A percentile compares a stretch with the other conserved stretches of the same genome.
Evolutionary conservation across 768 basidiomycete species (phyloP).

Genomic region (Kwoniella sp.): DNA sequence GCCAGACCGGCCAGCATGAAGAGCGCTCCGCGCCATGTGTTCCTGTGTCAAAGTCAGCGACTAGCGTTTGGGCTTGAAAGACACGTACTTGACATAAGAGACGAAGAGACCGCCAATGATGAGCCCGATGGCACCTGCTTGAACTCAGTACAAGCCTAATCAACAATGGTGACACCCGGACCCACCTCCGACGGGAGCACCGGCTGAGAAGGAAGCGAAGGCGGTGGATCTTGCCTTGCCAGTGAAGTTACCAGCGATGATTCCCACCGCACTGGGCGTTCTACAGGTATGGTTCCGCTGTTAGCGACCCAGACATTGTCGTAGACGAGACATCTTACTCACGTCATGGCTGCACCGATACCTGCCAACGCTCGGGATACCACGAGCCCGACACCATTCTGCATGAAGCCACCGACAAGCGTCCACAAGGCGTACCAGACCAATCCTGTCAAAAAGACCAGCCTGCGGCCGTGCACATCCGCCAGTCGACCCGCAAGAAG

Average conservation of each 20-base stretch:
- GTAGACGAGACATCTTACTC: background rate
- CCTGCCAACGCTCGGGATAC: slow-evolving; percentile 76
- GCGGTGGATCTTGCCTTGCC: slow-evolving; percentile 67
- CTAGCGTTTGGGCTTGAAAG: background rate
- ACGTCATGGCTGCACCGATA: slow-evolving; percentile 67
- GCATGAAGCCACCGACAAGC: slow-evolving; percentile 51
- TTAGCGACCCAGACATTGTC: background rate
- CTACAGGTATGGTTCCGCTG: slow-evolving; percentile 6
- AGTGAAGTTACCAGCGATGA: slow-evolving; percentile 74
- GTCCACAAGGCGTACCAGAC: slow-evolving; percentile 59
- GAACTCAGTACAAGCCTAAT: no score
- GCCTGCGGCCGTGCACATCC: slow-evolving; percentile 61
- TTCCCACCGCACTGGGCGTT: slow-evolving; percentile 58
- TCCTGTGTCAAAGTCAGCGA: background rate
- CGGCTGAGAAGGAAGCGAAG: slow-evolving; percentile 78
- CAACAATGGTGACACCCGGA: no score
- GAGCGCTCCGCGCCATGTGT: slow-evolving; percentile 64
- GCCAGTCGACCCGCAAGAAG: slow-evolving; percentile 34
- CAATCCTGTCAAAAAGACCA: slow-evolving; percentile 54
- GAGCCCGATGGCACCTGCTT: slow-evolving; percentile 65
- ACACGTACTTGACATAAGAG: slow-evolving; percentile 53
- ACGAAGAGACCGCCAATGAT: slow-evolving; percentile 68
- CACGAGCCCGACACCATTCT: slow-evolving; percentile 60
- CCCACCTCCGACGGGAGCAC: slow-evolving; percentile 79
- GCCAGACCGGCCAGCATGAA: slow-evolving; percentile 63